Evolutionary conservation across 108 stramenopile genomes (phyloP).

Genomic region (Nannochloropsis oceanica): DNA sequence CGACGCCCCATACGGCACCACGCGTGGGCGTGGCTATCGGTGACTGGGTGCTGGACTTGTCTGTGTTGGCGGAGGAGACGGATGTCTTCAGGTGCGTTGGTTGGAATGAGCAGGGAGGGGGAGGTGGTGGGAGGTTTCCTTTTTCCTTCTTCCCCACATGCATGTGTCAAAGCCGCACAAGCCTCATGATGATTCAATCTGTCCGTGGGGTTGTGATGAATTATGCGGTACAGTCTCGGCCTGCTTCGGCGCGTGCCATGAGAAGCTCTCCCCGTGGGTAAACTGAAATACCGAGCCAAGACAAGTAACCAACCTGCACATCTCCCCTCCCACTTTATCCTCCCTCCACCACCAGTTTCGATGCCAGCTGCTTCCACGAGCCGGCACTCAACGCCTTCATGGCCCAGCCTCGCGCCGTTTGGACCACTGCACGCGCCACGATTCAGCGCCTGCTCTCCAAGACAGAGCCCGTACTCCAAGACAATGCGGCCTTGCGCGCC

Average conservation of each 20-base stretch:
- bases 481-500: constrained; percentile 33
- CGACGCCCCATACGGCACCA: constrained; percentile 14
- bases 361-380: not conserved
- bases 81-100: not conserved
- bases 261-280: too few relatives aligned
- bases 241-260: too few relatives aligned
- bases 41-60: constrained; percentile 11
- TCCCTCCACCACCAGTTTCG: not conserved
- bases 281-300: too few relatives aligned
- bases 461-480: constrained; percentile 11
- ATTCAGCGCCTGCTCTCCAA: constrained; percentile 45
- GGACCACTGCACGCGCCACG: constrained; percentile 50
- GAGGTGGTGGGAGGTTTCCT: not conserved
- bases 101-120: not conserved
- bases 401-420: constrained; percentile 39
- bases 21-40: constrained; percentile 59
- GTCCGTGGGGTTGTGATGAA: too few relatives aligned
- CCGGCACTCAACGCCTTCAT: constrained; percentile 56
- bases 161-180: too few relatives aligned
- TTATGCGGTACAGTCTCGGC: too few relatives aligned
- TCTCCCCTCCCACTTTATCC: not conserved
- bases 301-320: not conserved
- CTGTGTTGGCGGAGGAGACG: not conserved
- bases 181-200: too few relatives aligned
- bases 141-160: too few relatives aligned